phyloP scores from a whole-genome alignment of 805 yeast genomes.

The Saccharomycopsis fermentans region DNA sequence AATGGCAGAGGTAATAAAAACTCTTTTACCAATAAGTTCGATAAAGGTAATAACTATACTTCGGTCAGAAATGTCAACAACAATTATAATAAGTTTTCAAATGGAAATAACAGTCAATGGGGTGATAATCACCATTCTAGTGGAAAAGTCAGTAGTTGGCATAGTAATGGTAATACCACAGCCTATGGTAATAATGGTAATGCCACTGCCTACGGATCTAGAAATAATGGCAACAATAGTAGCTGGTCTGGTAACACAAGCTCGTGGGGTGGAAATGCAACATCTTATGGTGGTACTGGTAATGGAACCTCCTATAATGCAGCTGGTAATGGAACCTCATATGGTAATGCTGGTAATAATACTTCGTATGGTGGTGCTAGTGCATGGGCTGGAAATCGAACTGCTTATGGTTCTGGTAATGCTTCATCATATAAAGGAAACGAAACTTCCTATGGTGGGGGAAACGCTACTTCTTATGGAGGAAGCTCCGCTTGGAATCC shows the following conservation, averaged over 20 bases:
- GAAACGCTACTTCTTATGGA: conserved; percentile 27
- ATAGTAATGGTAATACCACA: conserved; percentile 21
- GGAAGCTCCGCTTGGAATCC: conserved; percentile 33
- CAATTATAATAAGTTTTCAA: conserved; percentile 25
- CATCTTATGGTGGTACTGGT: conserved; percentile 19
- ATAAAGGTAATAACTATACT: conserved; percentile 10
- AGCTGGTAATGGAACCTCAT: conserved; percentile 36
- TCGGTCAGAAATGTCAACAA: conserved; percentile 22
- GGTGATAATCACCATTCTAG: conserved; percentile 10
- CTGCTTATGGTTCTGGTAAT: conserved; percentile 22
- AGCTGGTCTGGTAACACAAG: neutral
- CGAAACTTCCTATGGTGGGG: conserved; percentile 22
- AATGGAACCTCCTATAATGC: conserved; percentile 31
- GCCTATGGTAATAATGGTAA: conserved; percentile 20
- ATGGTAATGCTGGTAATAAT: conserved; percentile 38
- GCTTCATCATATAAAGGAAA: conserved; percentile 16
- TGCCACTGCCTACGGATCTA: neutral
- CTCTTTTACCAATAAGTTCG: conserved; percentile 17
- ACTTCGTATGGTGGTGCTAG: conserved; percentile 32
- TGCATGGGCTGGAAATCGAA: conserved; percentile 28
- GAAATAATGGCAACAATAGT: neutral
- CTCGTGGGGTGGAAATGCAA: conserved; percentile 11
- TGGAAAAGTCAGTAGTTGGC: conserved; percentile 26
- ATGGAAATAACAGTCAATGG: conserved; percentile 26
- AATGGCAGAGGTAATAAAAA: conserved; percentile 19